phyloP scores from a whole-genome alignment of 129 eudicot species.

The Centrapalus pauciflorus region DNA sequence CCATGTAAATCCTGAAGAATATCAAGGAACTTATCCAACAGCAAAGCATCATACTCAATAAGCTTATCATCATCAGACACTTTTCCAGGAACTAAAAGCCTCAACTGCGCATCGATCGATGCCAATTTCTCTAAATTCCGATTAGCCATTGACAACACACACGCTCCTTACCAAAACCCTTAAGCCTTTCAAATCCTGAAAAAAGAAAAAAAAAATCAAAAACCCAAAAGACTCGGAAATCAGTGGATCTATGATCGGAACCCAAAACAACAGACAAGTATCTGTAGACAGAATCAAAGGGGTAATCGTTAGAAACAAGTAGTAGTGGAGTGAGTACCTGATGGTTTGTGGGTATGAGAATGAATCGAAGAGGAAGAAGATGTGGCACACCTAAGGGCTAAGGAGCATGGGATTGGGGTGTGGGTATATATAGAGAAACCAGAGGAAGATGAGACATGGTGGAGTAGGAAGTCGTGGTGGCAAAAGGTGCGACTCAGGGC shows the following conservation, averaged over 20 bases:
- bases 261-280: neutral
- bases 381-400: no score
- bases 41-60: conserved; percentile 87
- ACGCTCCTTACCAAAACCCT: neutral
- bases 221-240: neutral
- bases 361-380: neutral
- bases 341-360: neutral
- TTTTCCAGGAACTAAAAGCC: conserved; percentile 86
- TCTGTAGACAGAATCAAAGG: neutral
- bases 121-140: conserved; percentile 87
- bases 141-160: conserved; percentile 46
- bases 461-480: neutral
- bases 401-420: conserved; percentile 12
- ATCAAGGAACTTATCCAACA: conserved; percentile 87
- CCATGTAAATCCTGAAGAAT: conserved; percentile 97
- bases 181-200: neutral
- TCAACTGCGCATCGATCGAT: conserved; percentile 90
- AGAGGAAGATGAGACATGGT: neutral
- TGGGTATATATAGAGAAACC: conserved; percentile 20
- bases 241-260: conserved; percentile 6
- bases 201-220: neutral
- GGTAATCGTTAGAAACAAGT: neutral
- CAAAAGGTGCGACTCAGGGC: neutral
- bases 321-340: conserved; percentile 4
- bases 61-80: conserved; percentile 96